Conservation (phyloP, 805 yeast species). For the Hanseniaspora pseudoguilliermondii region DNA sequence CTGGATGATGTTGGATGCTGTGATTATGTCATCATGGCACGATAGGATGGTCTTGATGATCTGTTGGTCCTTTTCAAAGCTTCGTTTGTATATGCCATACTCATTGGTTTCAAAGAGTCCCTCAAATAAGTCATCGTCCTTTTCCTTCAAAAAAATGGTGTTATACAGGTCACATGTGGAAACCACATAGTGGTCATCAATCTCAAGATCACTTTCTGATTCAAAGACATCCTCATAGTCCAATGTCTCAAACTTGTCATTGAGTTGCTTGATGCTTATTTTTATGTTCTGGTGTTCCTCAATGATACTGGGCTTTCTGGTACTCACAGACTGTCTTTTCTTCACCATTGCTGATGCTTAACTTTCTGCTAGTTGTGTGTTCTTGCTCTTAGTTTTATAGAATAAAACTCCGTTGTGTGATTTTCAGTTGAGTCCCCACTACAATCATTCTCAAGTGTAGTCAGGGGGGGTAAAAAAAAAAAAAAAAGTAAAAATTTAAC, state of each 20-base stretch:
- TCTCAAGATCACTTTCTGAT: conserved; percentile 2
- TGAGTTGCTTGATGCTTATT: background rate
- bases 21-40: background rate
- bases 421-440: too few species aligned
- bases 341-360: background rate
- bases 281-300: conserved; percentile 8
- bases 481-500: too few species aligned
- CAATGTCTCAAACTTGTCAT: background rate
- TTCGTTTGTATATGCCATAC: background rate
- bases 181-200: background rate
- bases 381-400: too few species aligned
- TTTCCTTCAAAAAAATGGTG: background rate
- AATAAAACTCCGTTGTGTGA: too few species aligned
- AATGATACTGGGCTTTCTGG: conserved; percentile 1
- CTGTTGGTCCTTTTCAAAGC: background rate
- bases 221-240: background rate
- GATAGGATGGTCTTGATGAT: background rate
- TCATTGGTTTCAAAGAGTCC: background rate
- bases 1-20: background rate
- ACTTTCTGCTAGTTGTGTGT: background rate
- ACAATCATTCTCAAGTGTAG: too few species aligned
- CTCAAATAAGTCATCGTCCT: background rate
- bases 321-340: background rate
- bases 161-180: background rate
- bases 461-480: too few species aligned